A percentile compares a stretch with the other conserved stretches of the same genome.
These are phyloP conservation scores for Sporobolomyces pararoseus DNA, from an alignment of 768 basidiomycete genomes.

Conservation along the genomic window DNA sequence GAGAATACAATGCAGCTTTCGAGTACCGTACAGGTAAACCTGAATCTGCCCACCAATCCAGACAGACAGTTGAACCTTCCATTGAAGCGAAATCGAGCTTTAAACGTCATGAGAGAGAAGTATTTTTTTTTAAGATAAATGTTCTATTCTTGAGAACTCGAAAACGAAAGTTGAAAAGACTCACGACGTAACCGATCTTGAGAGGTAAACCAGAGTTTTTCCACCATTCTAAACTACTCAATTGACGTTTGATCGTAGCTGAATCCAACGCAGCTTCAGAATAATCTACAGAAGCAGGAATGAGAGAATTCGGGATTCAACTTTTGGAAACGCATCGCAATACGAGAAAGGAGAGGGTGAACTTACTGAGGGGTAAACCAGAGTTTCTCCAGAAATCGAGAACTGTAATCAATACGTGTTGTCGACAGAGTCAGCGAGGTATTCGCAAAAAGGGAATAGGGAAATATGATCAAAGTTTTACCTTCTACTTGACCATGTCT, in stretches of 20 bases:
- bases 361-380: constrained; percentile 56
- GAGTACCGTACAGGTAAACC: constrained; percentile 69
- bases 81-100: constrained; percentile 77
- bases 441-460: not conserved
- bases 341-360: not conserved
- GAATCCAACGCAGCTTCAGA: constrained; percentile 74
- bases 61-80: constrained; percentile 67
- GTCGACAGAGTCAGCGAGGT: not conserved
- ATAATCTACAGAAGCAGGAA: constrained; percentile 66
- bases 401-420: constrained; percentile 55
- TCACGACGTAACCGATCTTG: constrained; percentile 67
- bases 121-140: too few species aligned
- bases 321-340: constrained; percentile 33
- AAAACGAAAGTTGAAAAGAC: not conserved
- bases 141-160: too few species aligned
- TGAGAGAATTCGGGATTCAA: constrained; percentile 47
- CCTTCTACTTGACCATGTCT: constrained; percentile 66
- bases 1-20: constrained; percentile 68
- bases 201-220: constrained; percentile 60
- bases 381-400: constrained; percentile 72
- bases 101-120: too few species aligned
- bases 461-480: not conserved
- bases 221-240: constrained; percentile 82
- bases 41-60: constrained; percentile 82
- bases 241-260: constrained; percentile 71